phyloP scores from a whole-genome alignment of 2,329 filamentous ascomycete genomes.

The Beauveria rudraprayagi region DNA sequence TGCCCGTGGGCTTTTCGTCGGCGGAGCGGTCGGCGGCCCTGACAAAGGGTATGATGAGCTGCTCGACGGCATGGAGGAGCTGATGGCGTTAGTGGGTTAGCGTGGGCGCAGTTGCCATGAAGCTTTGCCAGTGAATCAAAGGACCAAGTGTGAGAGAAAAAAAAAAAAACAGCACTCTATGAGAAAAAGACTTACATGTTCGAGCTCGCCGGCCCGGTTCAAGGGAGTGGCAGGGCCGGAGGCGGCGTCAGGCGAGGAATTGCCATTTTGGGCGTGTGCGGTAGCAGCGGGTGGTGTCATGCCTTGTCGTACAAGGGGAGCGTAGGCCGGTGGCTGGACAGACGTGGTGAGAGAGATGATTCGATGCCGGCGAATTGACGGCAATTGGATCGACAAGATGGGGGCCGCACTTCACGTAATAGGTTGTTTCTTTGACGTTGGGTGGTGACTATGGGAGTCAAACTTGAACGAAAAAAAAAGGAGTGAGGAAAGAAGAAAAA shows the following conservation, averaged over 20 bases:
- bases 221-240: not conserved
- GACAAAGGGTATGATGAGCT: slow-evolving; percentile 64
- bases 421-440: not conserved
- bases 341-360: no score
- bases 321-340: no score
- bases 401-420: not conserved
- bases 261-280: slow-evolving; percentile 6
- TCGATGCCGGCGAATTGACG: not conserved
- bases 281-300: slow-evolving; percentile 9
- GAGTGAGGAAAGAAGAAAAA: not conserved
- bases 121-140: no score
- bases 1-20: slow-evolving; percentile 41
- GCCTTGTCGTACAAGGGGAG: not conserved
- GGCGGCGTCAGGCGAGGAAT: not conserved
- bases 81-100: slow-evolving; percentile 22
- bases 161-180: no score
- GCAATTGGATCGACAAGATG: not conserved
- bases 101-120: no score
- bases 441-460: not conserved
- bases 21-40: slow-evolving; percentile 58
- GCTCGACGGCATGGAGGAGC: slow-evolving; percentile 61
- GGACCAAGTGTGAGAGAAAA: no score
- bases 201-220: slow-evolving; percentile 20
- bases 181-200: slow-evolving; percentile 41
- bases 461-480: not conserved